These are phyloP conservation scores for Calendula officinalis DNA, from an alignment of 129 eudicot genomes.

Conservation along the genomic window DNA sequence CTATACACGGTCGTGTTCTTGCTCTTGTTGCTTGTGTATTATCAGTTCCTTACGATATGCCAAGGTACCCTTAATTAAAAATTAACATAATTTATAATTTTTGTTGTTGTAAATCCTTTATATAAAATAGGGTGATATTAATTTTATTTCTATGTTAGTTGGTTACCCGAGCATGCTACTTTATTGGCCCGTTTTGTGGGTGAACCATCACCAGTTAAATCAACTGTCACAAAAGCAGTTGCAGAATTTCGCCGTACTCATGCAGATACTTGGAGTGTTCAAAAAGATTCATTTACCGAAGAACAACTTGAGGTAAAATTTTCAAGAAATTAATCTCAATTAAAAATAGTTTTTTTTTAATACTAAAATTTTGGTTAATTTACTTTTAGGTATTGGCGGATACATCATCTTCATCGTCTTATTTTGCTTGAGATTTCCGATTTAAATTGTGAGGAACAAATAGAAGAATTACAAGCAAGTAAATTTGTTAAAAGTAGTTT, in stretches of 20 bases:
- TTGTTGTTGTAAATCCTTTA: not conserved
- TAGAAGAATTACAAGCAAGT: constrained; percentile 28
- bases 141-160: constrained; percentile 48
- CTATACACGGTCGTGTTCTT: constrained; percentile 79
- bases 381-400: constrained; percentile 83
- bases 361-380: constrained; percentile 16
- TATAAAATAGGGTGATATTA: not conserved
- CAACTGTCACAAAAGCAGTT: constrained; percentile 96
- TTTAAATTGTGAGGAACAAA: constrained; percentile 30
- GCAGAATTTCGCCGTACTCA: constrained; percentile 99
- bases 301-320: constrained; percentile 89
- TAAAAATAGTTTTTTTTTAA: not conserved
- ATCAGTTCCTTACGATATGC: constrained; percentile 97
- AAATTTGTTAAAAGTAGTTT: constrained; percentile 19
- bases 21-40: constrained; percentile 92
- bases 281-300: constrained; percentile 88
- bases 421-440: constrained; percentile 60
- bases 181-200: constrained; percentile 85
- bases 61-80: constrained; percentile 51
- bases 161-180: constrained; percentile 98
- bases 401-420: constrained; percentile 95
- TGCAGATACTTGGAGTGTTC: constrained; percentile 97
- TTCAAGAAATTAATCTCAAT: not conserved
- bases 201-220: constrained; percentile 88
- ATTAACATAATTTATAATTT: not conserved